Conservation (phyloP, 257 asterid species). For the Avicennia marina region DNA sequence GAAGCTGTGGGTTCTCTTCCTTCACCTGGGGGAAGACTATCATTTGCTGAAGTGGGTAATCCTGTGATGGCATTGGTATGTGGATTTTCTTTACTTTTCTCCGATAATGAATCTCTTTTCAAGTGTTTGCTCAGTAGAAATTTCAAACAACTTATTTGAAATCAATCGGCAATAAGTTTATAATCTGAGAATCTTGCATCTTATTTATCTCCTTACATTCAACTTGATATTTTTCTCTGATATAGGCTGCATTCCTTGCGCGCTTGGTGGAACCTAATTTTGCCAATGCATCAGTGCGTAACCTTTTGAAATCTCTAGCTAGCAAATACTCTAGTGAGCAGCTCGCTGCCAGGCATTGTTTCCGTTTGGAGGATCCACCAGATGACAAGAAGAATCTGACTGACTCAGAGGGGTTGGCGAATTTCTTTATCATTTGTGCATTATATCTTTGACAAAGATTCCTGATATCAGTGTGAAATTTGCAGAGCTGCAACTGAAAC, state of each 20-base stretch:
- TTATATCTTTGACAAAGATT: slow-evolving; percentile 8
- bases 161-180: background rate
- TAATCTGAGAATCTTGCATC: background rate
- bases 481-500: slow-evolving; percentile 55
- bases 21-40: slow-evolving; percentile 53
- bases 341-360: slow-evolving; percentile 88
- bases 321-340: slow-evolving; percentile 60
- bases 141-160: background rate
- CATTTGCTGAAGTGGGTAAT: slow-evolving; percentile 84
- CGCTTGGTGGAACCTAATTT: slow-evolving; percentile 78
- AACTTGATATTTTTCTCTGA: slow-evolving; percentile 16
- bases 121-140: slow-evolving; percentile 1
- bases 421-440: slow-evolving; percentile 16
- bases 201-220: slow-evolving; percentile 11
- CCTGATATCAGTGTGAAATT: slow-evolving; percentile 27
- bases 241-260: slow-evolving; percentile 80
- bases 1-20: slow-evolving; percentile 73
- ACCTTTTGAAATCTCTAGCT: slow-evolving; percentile 60
- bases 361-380: slow-evolving; percentile 86
- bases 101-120: slow-evolving; percentile 3
- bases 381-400: slow-evolving; percentile 39
- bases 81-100: slow-evolving; percentile 13
- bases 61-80: slow-evolving; percentile 97
- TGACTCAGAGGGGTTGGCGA: slow-evolving; percentile 52
- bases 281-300: slow-evolving; percentile 69